phyloP scores from a whole-genome alignment of 2,329 filamentous ascomycete species.

The Venturia oleaginea region DNA sequence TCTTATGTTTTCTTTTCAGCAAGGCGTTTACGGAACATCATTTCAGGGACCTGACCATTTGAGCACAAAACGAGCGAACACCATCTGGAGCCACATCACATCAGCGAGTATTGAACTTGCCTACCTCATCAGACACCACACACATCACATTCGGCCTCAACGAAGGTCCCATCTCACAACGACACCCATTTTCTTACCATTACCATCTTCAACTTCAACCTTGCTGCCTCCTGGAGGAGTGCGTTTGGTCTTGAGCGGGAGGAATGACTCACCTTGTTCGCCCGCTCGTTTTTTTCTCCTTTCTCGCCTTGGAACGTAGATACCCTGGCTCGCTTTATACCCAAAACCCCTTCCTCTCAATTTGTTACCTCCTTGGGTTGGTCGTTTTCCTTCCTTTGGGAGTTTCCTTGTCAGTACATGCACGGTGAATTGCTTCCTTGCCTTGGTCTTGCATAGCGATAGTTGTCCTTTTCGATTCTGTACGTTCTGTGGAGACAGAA shows the following conservation, averaged over 20 bases:
- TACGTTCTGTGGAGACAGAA: not conserved
- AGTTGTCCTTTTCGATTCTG: not conserved
- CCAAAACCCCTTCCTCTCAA: not conserved
- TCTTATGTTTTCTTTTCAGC: constrained; percentile 4
- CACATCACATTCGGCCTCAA: not conserved
- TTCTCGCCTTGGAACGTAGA: not conserved
- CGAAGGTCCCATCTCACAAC: not conserved
- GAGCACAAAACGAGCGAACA: constrained; percentile 6
- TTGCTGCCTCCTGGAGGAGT: not conserved
- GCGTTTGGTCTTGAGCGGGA: not conserved
- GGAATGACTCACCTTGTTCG: not conserved
- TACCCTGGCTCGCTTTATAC: constrained; percentile 8
- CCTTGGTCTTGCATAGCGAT: not conserved
- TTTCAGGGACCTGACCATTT: not conserved
- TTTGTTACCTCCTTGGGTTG: not conserved
- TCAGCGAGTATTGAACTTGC: constrained; percentile 1
- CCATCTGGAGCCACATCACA: constrained; percentile 11
- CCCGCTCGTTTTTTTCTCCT: constrained; percentile 1
- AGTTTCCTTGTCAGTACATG: not conserved
- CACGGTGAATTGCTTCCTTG: not conserved
- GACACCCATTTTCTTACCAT: constrained; percentile 1
- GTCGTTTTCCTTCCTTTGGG: not conserved
- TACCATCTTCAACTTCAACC: not conserved
- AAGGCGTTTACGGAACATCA: constrained; percentile 2
- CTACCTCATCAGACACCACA: not conserved